These are phyloP conservation scores for Schwanniomyces sp. DNA, from an alignment of 805 yeast genomes.

Conservation along the genomic window DNA sequence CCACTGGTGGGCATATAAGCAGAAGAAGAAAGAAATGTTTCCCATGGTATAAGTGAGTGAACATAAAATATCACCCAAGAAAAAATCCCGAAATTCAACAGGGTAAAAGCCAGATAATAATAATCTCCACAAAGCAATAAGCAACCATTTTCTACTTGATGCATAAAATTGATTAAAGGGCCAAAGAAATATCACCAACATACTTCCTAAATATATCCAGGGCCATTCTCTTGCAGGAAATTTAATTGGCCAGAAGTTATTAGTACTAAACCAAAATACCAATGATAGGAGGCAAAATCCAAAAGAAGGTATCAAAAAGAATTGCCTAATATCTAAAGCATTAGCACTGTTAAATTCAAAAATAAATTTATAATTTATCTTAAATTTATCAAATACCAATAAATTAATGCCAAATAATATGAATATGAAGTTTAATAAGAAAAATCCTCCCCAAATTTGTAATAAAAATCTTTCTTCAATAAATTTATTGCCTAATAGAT, in stretches of 20 bases:
- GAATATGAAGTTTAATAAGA: conserved; percentile 59
- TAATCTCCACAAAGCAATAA: conserved; percentile 69
- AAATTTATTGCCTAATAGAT: conserved; percentile 34
- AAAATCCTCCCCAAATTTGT: conserved; percentile 93
- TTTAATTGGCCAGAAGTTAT: conserved; percentile 58
- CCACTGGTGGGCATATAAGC: conserved; percentile 79
- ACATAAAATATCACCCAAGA: conserved; percentile 87
- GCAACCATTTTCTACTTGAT: conserved; percentile 76
- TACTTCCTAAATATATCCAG: conserved; percentile 65
- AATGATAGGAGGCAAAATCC: conserved; percentile 57
- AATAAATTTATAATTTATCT: conserved; percentile 87
- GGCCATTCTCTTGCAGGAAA: conserved; percentile 78
- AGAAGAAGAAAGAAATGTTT: conserved; percentile 80
- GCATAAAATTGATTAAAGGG: conserved; percentile 61
- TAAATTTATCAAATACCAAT: conserved; percentile 66
- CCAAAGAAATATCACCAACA: conserved; percentile 48
- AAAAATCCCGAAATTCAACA: conserved; percentile 93
- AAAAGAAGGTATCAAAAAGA: conserved; percentile 60
- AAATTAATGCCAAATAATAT: conserved; percentile 69
- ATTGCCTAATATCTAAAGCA: conserved; percentile 65
- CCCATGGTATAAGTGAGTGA: conserved; percentile 87
- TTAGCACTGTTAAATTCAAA: conserved; percentile 80
- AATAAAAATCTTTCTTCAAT: conserved; percentile 62
- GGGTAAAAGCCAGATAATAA: conserved; percentile 85
- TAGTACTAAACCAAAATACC: conserved; percentile 74